Percentiles rank a stretch among this genome's conserved stretches.
phyloP scores from a whole-genome alignment of 805 yeast species.

The Hanseniaspora valbyensis region DNA sequence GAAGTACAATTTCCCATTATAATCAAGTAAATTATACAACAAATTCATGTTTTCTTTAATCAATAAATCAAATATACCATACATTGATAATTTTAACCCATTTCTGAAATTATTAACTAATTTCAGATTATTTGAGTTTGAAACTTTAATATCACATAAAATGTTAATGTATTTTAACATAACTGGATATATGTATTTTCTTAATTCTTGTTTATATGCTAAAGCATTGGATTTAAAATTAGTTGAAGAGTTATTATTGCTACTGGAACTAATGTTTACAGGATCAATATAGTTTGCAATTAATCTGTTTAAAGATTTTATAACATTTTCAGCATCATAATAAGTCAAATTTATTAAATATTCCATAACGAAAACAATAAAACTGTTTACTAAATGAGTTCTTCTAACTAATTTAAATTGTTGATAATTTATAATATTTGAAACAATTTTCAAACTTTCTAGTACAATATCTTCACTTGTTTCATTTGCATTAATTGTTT shows the following conservation, averaged over 20 bases:
- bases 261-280: slow-evolving; percentile 27
- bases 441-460: slow-evolving; percentile 31
- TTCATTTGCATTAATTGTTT: slow-evolving; percentile 19
- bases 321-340: slow-evolving; percentile 19
- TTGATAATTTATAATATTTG: slow-evolving; percentile 55
- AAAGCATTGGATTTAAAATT: slow-evolving; percentile 46
- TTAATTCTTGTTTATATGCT: slow-evolving; percentile 45
- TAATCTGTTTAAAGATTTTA: slow-evolving; percentile 45
- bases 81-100: slow-evolving; percentile 45
- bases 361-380: slow-evolving; percentile 42
- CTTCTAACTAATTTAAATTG: slow-evolving; percentile 61
- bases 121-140: neutral
- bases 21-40: slow-evolving; percentile 55
- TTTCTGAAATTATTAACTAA: slow-evolving; percentile 32
- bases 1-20: slow-evolving; percentile 57
- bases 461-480: slow-evolving; percentile 10
- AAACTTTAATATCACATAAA: slow-evolving; percentile 30
- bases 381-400: slow-evolving; percentile 50
- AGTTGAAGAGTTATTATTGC: slow-evolving; percentile 24
- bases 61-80: slow-evolving; percentile 54
- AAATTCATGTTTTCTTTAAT: slow-evolving; percentile 55
- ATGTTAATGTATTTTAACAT: slow-evolving; percentile 50
- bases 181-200: slow-evolving; percentile 48
- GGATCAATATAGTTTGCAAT: slow-evolving; percentile 69
- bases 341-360: slow-evolving; percentile 17